These are phyloP conservation scores for Cystoderma amianthinum DNA, from an alignment of 768 basidiomycete genomes.

Conservation along the genomic window DNA sequence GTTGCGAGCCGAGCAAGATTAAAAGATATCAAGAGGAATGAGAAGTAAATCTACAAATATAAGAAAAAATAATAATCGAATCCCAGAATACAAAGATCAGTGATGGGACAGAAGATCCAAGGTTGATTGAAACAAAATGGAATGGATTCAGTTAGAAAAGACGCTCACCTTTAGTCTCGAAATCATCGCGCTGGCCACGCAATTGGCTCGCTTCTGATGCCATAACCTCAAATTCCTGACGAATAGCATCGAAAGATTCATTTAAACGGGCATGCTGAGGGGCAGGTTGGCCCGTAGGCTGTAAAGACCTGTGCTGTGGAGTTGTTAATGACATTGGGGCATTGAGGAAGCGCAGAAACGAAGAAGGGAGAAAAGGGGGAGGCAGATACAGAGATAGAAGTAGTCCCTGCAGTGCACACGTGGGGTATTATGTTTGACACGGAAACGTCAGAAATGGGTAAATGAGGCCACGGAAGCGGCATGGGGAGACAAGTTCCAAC, in stretches of 20 bases:
- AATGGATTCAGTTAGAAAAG: neutral
- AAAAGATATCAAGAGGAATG: too few species aligned
- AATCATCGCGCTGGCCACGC: constrained; percentile 81
- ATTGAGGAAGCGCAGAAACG: neutral
- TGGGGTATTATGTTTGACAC: neutral
- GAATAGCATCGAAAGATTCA: constrained; percentile 76
- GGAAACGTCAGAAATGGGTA: constrained; percentile 1
- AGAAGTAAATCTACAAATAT: too few species aligned
- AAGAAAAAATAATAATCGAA: too few species aligned
- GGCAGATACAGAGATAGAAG: constrained; percentile 3
- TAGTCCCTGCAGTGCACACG: constrained; percentile 1
- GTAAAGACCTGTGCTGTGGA: constrained; percentile 47
- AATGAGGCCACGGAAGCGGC: constrained; percentile 4
- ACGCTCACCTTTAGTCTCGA: constrained; percentile 75
- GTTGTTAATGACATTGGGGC: constrained; percentile 8
- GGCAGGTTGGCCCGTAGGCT: constrained; percentile 41
- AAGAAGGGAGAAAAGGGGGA: constrained; percentile 3
- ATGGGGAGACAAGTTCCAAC: neutral
- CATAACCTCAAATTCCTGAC: constrained; percentile 79
- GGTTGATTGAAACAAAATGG: neutral
- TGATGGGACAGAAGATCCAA: too few species aligned
- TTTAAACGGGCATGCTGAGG: constrained; percentile 47
- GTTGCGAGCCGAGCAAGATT: too few species aligned
- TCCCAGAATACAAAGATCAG: too few species aligned
- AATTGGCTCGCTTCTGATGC: constrained; percentile 59